Evolutionary conservation across 2,329 filamentous ascomycete species (phyloP).

Genomic region (Apiospora phragmitis): DNA sequence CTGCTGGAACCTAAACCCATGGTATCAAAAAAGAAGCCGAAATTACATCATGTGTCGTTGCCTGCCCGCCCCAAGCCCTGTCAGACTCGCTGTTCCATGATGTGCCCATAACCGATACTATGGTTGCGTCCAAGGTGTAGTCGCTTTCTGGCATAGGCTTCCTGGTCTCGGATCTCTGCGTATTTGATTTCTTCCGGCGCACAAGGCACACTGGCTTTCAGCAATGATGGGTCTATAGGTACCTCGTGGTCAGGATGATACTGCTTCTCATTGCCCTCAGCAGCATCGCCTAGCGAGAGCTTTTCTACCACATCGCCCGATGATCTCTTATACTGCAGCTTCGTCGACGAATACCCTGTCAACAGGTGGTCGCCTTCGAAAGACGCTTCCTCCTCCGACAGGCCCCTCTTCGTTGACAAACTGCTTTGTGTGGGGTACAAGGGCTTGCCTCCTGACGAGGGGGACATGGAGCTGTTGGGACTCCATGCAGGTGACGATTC

Average conservation of each 20-base stretch:
- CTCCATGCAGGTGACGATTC: conserved; percentile 9
- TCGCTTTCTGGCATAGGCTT: conserved; percentile 1
- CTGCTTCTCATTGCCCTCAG: background rate
- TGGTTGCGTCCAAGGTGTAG: background rate
- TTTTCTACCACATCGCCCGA: background rate
- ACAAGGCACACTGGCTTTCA: background rate
- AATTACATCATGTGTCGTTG: background rate
- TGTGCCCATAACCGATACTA: background rate
- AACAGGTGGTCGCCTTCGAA: background rate
- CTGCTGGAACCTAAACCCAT: conserved; percentile 1
- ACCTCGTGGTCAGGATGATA: background rate
- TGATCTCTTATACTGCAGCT: background rate
- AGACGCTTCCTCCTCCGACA: background rate
- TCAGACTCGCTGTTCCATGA: background rate
- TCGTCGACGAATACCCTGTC: background rate
- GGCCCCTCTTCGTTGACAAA: background rate
- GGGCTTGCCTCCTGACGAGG: background rate
- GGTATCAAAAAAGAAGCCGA: conserved; percentile 5
- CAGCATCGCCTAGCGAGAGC: conserved; percentile 8
- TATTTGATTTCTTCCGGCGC: conserved; percentile 4
- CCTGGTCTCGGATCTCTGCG: background rate
- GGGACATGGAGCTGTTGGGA: background rate
- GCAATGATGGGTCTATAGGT: background rate
- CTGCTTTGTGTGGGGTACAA: conserved; percentile 3
- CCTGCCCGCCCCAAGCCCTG: background rate